These are phyloP conservation scores for Chloranthus sessilifolius DNA, from an alignment of 164 flowering plant genomes.

Conservation along the genomic window DNA sequence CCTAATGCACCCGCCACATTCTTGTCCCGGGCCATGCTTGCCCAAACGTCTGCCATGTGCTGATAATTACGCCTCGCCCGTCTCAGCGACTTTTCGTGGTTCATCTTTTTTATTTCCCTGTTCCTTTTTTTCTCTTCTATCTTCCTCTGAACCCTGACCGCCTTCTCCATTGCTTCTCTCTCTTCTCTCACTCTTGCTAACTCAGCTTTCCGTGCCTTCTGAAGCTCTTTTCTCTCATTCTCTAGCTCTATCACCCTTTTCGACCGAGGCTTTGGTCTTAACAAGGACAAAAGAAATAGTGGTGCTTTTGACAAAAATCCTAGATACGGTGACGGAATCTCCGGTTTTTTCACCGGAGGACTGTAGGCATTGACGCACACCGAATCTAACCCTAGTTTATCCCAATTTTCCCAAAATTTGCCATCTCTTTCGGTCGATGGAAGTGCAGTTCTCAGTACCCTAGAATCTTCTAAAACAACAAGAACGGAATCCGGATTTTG, in stretches of 20 bases:
- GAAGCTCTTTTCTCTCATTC: conserved; percentile 48
- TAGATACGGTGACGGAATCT: conserved; percentile 59
- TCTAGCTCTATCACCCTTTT: conserved; percentile 62
- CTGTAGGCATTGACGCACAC: conserved; percentile 74
- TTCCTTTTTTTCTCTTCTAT: conserved; percentile 49
- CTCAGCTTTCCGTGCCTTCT: conserved; percentile 35
- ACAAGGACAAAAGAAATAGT: conserved; percentile 20
- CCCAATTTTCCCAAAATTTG: conserved; percentile 79
- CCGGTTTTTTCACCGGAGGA: conserved; percentile 72
- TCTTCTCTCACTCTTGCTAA: conserved; percentile 42
- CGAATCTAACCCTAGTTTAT: conserved; percentile 42
- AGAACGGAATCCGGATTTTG: conserved; percentile 49
- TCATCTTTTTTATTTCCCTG: conserved; percentile 36
- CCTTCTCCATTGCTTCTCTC: conserved; percentile 55
- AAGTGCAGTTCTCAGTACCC: conserved; percentile 67
- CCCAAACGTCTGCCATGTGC: conserved; percentile 49
- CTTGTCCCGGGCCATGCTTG: conserved; percentile 40
- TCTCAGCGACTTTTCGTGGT: conserved; percentile 39
- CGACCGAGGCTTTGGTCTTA: conserved; percentile 54
- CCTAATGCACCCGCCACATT: conserved; percentile 59
- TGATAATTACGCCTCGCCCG: conserved; percentile 31
- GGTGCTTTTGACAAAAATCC: conserved; percentile 50
- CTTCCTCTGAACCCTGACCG: conserved; percentile 41
- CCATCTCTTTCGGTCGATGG: conserved; percentile 54
- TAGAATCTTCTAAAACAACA: conserved; percentile 72